phyloP scores from a whole-genome alignment of 2,329 filamentous ascomycete genomes.

The Epichloe amarillans region DNA sequence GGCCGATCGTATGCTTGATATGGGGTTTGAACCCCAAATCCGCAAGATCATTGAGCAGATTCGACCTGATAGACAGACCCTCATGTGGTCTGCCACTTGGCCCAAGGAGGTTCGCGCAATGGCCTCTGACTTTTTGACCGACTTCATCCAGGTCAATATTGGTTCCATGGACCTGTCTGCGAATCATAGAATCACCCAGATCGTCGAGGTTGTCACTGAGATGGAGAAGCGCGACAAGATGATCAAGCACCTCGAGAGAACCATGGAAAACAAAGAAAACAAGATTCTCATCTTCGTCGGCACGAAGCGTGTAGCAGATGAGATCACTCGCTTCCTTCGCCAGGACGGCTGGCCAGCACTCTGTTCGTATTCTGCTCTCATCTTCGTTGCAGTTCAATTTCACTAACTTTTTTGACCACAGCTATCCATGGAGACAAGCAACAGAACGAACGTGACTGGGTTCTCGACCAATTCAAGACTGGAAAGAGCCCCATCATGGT shows the following conservation, averaged over 20 bases:
- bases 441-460: conserved; percentile 99
- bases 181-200: conserved; percentile 95
- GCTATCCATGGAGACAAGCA: conserved; percentile 99
- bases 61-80: conserved; percentile 93
- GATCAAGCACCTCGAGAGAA: conserved; percentile 94
- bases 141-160: conserved; percentile 99
- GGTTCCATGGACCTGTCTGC: conserved; percentile 91
- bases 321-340: conserved; percentile 92
- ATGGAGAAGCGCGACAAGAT: conserved; percentile 97
- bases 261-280: conserved; percentile 93
- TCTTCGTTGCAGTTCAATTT: conserved; percentile 25
- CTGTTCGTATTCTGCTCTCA: conserved; percentile 45
- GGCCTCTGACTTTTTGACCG: conserved; percentile 77
- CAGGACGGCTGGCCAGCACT: conserved; percentile 97
- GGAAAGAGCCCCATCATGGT: conserved; percentile 99
- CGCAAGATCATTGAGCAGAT: conserved; percentile 98
- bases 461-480: conserved; percentile 98
- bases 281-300: conserved; percentile 93
- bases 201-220: conserved; percentile 90
- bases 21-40: conserved; percentile 99
- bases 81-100: conserved; percentile 99
- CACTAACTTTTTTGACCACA: conserved; percentile 21
- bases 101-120: conserved; percentile 95
- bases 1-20: conserved; percentile 98
- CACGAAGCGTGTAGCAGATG: conserved; percentile 90